Evolutionary conservation across 2,329 filamentous ascomycete genomes (phyloP).

Genomic region (Ophiostoma ulmi): DNA sequence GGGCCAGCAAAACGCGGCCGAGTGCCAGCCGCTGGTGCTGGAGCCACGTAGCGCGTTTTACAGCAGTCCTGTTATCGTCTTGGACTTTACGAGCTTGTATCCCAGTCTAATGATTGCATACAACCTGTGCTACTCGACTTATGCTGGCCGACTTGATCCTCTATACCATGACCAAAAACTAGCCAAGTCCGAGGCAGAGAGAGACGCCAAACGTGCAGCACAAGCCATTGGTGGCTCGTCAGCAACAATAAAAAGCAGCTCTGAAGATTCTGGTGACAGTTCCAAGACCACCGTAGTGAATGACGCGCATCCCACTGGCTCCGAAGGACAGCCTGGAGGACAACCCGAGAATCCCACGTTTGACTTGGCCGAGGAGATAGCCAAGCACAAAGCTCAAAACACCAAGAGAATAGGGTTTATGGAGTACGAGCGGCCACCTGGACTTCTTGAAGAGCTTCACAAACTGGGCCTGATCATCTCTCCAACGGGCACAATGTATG

Average conservation of each 20-base stretch:
- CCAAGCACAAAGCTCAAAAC: constrained; percentile 9
- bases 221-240: background rate
- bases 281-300: too few species aligned
- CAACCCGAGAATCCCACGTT: background rate
- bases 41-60: constrained; percentile 96
- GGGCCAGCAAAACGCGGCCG: constrained; percentile 85
- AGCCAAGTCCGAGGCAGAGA: background rate
- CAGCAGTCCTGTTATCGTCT: constrained; percentile 76
- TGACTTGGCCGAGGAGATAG: constrained; percentile 3
- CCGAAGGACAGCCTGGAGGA: background rate
- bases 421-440: constrained; percentile 72
- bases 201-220: background rate
- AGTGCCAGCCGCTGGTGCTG: constrained; percentile 94
- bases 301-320: too few species aligned
- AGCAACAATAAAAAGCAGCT: background rate
- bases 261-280: background rate
- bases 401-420: constrained; percentile 89
- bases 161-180: constrained; percentile 22
- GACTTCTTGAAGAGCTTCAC: constrained; percentile 69
- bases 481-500: constrained; percentile 96
- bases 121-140: constrained; percentile 98
- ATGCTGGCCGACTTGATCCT: constrained; percentile 66
- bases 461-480: constrained; percentile 83
- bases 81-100: constrained; percentile 95
- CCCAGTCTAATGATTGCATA: constrained; percentile 99